phyloP scores from a whole-genome alignment of 1,139 yeast species.

The Pichia sp. region DNA sequence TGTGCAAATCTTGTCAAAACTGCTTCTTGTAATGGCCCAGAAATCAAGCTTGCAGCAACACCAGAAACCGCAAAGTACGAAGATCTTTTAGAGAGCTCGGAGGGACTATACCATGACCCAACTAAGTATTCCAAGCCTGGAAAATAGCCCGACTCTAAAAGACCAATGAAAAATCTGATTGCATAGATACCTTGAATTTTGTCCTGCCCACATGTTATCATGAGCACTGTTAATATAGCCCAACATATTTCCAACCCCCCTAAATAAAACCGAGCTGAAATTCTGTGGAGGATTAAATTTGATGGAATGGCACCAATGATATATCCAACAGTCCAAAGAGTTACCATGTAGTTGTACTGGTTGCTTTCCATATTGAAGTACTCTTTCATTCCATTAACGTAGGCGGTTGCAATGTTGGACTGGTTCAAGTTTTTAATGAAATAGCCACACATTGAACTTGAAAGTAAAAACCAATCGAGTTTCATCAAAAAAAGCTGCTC shows the following conservation, averaged over 20 bases:
- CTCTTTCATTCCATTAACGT: slow-evolving; percentile 57
- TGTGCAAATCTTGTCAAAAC: slow-evolving; percentile 33
- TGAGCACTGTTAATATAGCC: slow-evolving; percentile 28
- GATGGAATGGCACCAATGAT: slow-evolving; percentile 40
- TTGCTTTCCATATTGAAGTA: slow-evolving; percentile 49
- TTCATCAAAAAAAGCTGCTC: slow-evolving; percentile 42
- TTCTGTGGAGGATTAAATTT: slow-evolving; percentile 34
- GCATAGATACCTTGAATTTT: slow-evolving; percentile 40
- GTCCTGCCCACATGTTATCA: slow-evolving; percentile 39
- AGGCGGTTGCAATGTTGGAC: slow-evolving; percentile 51
- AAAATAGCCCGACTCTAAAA: slow-evolving; percentile 28
- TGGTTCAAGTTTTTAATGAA: slow-evolving; percentile 49
- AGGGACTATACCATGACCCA: slow-evolving; percentile 30
- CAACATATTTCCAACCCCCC: slow-evolving; percentile 27
- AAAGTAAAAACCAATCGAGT: slow-evolving; percentile 43
- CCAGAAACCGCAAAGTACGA: slow-evolving; percentile 30
- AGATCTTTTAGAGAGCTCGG: slow-evolving; percentile 27
- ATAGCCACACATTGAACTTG: slow-evolving; percentile 33
- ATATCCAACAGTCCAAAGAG: slow-evolving; percentile 59
- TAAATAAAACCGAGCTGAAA: slow-evolving; percentile 36
- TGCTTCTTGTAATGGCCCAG: slow-evolving; percentile 58
- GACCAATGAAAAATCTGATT: slow-evolving; percentile 28
- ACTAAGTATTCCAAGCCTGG: slow-evolving; percentile 28
- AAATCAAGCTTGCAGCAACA: slow-evolving; percentile 43
- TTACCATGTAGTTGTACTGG: slow-evolving; percentile 48